Conservation (phyloP, 805 yeast genomes). For the Clavispora asparagi region DNA sequence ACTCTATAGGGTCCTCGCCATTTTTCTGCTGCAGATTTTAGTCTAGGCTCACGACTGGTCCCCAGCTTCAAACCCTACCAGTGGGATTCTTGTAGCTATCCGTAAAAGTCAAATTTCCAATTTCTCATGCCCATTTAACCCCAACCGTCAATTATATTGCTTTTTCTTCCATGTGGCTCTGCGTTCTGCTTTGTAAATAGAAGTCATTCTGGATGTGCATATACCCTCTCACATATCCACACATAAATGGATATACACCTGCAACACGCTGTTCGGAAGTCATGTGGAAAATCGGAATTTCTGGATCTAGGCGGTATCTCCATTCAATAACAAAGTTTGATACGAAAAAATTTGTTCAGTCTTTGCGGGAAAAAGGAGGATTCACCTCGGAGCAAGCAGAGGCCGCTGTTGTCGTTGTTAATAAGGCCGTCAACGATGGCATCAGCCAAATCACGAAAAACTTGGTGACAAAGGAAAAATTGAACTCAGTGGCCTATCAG, state of each 20-base stretch:
- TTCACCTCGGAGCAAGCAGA: slow-evolving; percentile 74
- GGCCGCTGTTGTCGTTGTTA: slow-evolving; percentile 68
- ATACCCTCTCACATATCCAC: background rate
- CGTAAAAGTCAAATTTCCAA: no score
- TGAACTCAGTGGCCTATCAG: slow-evolving; percentile 83
- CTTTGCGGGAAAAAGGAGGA: slow-evolving; percentile 60
- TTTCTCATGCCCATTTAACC: no score
- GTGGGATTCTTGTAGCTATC: no score
- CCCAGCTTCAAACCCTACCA: no score
- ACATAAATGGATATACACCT: background rate
- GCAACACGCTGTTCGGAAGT: background rate
- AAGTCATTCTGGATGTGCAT: background rate
- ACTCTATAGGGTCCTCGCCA: no score
- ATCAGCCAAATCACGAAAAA: slow-evolving; percentile 68
- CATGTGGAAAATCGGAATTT: slow-evolving; percentile 3
- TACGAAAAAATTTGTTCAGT: slow-evolving; percentile 67
- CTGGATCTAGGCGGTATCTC: slow-evolving; percentile 7
- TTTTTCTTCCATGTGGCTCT: no score
- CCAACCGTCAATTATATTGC: no score
- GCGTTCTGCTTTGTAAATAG: background rate
- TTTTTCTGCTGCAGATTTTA: no score
- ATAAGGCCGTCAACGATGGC: slow-evolving; percentile 75
- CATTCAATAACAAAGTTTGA: slow-evolving; percentile 52
- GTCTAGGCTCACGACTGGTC: no score
- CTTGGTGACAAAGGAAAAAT: slow-evolving; percentile 78